Evolutionary conservation across 768 basidiomycete genomes (phyloP).

Genomic region (Trametes punicea): DNA sequence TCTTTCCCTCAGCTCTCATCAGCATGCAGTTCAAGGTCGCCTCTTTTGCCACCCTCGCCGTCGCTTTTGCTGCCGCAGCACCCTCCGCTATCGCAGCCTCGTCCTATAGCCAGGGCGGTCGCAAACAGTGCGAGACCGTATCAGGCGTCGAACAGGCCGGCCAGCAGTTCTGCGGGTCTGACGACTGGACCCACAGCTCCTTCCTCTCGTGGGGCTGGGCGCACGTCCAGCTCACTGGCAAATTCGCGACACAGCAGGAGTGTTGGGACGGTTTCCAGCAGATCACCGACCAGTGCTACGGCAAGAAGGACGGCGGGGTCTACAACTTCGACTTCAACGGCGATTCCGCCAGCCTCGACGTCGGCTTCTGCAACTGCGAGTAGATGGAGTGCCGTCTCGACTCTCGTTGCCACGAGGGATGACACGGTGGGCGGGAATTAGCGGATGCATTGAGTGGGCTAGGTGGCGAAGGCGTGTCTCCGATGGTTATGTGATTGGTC

Average conservation of each 20-base stretch:
- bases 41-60: neutral
- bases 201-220: neutral
- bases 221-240: neutral
- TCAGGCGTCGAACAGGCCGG: neutral
- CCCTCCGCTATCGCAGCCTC: neutral
- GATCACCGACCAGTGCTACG: conserved; percentile 4
- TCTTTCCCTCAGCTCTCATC: too few species aligned
- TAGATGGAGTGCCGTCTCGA: neutral
- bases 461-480: too few species aligned
- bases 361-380: neutral
- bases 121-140: neutral
- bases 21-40: conserved; percentile 1
- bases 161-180: neutral
- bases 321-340: neutral
- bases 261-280: conserved; percentile 1
- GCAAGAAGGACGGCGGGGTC: neutral
- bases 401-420: too few species aligned
- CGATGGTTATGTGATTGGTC: too few species aligned
- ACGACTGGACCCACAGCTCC: neutral
- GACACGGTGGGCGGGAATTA: too few species aligned
- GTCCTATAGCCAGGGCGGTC: neutral
- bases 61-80: neutral
- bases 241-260: conserved; percentile 1
- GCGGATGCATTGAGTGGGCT: too few species aligned
- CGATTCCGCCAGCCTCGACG: neutral